phyloP scores from a whole-genome alignment of 495 filamentous ascomycete genomes.

The Penicillium antarcticum region DNA sequence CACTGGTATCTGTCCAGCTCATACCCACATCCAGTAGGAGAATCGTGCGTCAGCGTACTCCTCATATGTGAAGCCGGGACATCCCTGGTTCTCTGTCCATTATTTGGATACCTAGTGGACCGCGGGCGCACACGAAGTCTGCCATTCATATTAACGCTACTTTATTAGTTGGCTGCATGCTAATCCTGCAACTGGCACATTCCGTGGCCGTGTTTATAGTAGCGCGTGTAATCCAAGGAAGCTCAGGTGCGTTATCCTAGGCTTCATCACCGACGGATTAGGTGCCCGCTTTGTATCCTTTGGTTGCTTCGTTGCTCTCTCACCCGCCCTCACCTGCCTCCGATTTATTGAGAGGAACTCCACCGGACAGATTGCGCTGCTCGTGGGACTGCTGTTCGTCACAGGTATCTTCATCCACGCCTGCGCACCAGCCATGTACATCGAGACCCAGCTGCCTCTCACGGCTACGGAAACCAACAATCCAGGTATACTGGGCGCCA shows the following conservation, averaged over 20 bases:
- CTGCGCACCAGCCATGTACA: slow-evolving; percentile 48
- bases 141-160: slow-evolving; percentile 59
- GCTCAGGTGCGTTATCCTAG: slow-evolving; percentile 56
- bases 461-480: slow-evolving; percentile 48
- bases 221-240: slow-evolving; percentile 60
- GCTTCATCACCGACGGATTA: slow-evolving; percentile 58
- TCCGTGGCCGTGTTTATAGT: slow-evolving; percentile 49
- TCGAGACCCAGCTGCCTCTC: slow-evolving; percentile 68
- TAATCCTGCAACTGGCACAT: slow-evolving; percentile 52
- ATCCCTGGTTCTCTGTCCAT: slow-evolving; percentile 51
- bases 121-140: slow-evolving; percentile 36
- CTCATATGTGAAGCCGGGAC: slow-evolving; percentile 60
- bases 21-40: slow-evolving; percentile 13
- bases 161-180: slow-evolving; percentile 53
- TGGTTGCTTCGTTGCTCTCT: slow-evolving; percentile 56
- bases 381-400: slow-evolving; percentile 33
- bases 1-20: neutral
- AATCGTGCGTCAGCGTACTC: slow-evolving; percentile 41
- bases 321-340: slow-evolving; percentile 59
- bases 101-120: slow-evolving; percentile 60
- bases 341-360: slow-evolving; percentile 58
- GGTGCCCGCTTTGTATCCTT: slow-evolving; percentile 56
- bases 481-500: slow-evolving; percentile 44
- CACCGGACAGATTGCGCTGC: slow-evolving; percentile 56
- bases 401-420: slow-evolving; percentile 27